Evolutionary conservation across 2,329 filamentous ascomycete genomes (phyloP).

Genomic region (Pseudocercospora cruenta): DNA sequence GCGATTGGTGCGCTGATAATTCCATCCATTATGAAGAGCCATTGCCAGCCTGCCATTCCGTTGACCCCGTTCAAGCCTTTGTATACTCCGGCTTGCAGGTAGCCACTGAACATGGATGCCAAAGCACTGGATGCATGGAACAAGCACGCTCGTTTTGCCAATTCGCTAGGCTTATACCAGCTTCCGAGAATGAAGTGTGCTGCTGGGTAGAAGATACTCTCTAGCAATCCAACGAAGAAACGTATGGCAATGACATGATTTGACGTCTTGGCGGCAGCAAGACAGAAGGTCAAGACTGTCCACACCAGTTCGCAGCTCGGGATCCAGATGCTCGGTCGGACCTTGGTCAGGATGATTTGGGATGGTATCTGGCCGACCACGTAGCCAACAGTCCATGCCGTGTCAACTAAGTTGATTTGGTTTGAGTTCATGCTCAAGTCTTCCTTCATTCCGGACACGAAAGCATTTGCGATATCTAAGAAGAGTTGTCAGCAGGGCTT

Average conservation of each 20-base stretch:
- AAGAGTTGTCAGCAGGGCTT: neutral
- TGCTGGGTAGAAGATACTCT: slow-evolving; percentile 57
- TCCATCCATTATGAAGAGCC: slow-evolving; percentile 47
- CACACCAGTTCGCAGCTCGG: slow-evolving; percentile 54
- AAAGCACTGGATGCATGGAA: slow-evolving; percentile 55
- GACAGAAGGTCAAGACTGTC: slow-evolving; percentile 53
- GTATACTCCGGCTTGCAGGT: slow-evolving; percentile 59
- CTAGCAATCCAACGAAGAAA: slow-evolving; percentile 56
- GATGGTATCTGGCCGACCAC: slow-evolving; percentile 29
- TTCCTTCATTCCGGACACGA: slow-evolving; percentile 56
- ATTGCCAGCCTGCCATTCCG: slow-evolving; percentile 55
- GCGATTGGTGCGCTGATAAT: slow-evolving; percentile 59
- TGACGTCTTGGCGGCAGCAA: slow-evolving; percentile 46
- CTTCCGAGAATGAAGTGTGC: slow-evolving; percentile 58
- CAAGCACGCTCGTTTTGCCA: slow-evolving; percentile 57
- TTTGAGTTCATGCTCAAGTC: slow-evolving; percentile 58
- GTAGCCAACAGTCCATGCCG: slow-evolving; percentile 64
- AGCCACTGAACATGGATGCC: slow-evolving; percentile 55
- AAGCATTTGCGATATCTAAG: slow-evolving; percentile 47
- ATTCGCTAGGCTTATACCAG: slow-evolving; percentile 56
- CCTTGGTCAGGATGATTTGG: slow-evolving; percentile 52
- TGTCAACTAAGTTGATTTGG: slow-evolving; percentile 60
- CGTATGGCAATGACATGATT: slow-evolving; percentile 52
- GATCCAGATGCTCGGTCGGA: slow-evolving; percentile 55
- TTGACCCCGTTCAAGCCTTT: slow-evolving; percentile 49